These are phyloP conservation scores for Penicillium vulpinum DNA, from an alignment of 2,329 filamentous ascomycete species.

Conservation along the genomic window DNA sequence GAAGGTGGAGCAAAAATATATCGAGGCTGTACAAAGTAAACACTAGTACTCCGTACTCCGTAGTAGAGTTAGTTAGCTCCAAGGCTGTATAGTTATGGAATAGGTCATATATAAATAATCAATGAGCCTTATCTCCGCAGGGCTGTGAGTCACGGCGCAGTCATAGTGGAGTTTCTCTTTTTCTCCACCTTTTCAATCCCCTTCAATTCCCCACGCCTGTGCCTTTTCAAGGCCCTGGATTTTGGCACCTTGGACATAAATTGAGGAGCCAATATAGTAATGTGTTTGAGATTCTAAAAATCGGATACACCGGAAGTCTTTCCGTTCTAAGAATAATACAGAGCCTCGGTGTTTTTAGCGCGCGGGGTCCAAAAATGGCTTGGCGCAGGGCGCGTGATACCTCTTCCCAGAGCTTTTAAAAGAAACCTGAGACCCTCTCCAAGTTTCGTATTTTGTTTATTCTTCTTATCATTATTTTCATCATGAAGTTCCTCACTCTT, in stretches of 20 bases:
- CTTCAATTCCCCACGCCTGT: conserved; percentile 5
- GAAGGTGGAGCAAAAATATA: neutral
- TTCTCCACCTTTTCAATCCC: neutral
- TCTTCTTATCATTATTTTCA: conserved; percentile 1
- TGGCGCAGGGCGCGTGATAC: conserved; percentile 24
- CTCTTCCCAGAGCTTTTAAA: conserved; percentile 14
- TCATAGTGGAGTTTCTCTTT: conserved; percentile 12
- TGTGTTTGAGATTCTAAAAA: neutral
- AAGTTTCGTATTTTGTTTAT: neutral
- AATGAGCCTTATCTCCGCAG: conserved; percentile 8
- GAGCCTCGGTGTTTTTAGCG: conserved; percentile 13
- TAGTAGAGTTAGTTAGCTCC: too few relatives aligned
- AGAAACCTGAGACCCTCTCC: conserved; percentile 1
- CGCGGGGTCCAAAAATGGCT: conserved; percentile 26
- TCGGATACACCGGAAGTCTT: neutral
- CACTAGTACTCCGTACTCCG: too few relatives aligned
- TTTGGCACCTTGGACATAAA: neutral
- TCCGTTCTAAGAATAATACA: conserved; percentile 3
- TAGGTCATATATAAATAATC: too few relatives aligned
- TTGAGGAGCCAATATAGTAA: neutral
- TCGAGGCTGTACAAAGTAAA: neutral
- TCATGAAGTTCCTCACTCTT: conserved; percentile 41
- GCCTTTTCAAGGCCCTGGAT: too few relatives aligned
- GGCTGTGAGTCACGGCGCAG: conserved; percentile 18
- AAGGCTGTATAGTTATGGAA: too few relatives aligned